Conservation (phyloP, 441 rosid genomes). For the Capsella rubella region DNA sequence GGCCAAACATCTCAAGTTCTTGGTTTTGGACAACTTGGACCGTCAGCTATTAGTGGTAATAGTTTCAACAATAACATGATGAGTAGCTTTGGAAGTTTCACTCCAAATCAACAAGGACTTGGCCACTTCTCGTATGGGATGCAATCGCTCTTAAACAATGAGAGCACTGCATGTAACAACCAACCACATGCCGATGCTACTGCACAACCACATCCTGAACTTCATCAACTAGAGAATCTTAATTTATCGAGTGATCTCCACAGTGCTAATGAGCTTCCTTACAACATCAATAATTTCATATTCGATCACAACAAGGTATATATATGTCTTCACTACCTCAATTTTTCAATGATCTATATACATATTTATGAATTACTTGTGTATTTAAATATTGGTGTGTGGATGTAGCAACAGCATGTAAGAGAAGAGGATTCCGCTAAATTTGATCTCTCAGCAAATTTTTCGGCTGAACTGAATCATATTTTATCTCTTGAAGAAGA, state of each 20-base stretch:
- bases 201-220: constrained; percentile 23
- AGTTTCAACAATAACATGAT: constrained; percentile 6
- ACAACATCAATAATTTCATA: constrained; percentile 16
- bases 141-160: constrained; percentile 28
- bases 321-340: background rate
- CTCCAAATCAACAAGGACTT: constrained; percentile 19
- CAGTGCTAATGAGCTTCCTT: constrained; percentile 23
- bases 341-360: background rate
- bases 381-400: background rate
- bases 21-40: constrained; percentile 31
- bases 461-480: constrained; percentile 26
- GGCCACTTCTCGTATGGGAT: constrained; percentile 25
- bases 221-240: constrained; percentile 30
- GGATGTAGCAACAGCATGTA: constrained; percentile 24
- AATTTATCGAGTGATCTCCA: constrained; percentile 18
- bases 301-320: constrained; percentile 19
- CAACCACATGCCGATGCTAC: constrained; percentile 7
- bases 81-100: constrained; percentile 26
- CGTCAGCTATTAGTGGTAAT: constrained; percentile 12
- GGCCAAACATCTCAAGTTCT: constrained; percentile 37
- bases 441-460: constrained; percentile 16
- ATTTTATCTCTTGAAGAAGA: constrained; percentile 22
- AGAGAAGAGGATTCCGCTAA: constrained; percentile 13
- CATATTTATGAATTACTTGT: background rate
- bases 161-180: constrained; percentile 7